Base-by-base conservation (phyloP, 306 rosid species). In the Ormosia emarginata region DNA sequence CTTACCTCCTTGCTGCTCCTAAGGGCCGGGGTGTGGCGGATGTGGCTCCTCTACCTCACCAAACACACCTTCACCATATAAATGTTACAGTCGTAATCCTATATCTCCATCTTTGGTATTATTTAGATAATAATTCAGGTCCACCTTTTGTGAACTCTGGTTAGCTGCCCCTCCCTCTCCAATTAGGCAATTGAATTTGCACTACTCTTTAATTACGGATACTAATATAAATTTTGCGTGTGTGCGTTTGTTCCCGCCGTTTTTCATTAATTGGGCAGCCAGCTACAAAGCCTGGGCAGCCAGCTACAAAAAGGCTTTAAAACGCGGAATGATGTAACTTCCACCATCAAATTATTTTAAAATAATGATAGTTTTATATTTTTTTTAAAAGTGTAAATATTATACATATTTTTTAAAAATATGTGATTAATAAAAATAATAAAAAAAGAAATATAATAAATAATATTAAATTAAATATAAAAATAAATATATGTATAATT, bases 301-400 rank as follows among this genome's bases (percentile, higher is more conserved):
- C 43, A 61, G 53, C 71, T 64, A 18, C 12, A 3, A 59, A 70
- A 57, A n/a, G 59, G 71, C 63, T 58, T 7, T 13, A 46, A 61
- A 5, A 32, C 30, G 50, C 52, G 30, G 71, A 58, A 59, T 79
- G 78, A 70, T 59, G 75, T 47, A 62, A 58, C 52, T 46, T 82
- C 77, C 85, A 82, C 77, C 44, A 55, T 7, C 71, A 1, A 81
- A 57, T 66, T 66, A 82, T 65, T 81, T 74, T 66, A n/a, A n/a
- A n/a, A n/a, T n/a, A n/a, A n/a, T n/a, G n/a, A n/a, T n/a, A n/a
- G n/a, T n/a, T n/a, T n/a, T n/a, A n/a, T n/a, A n/a, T n/a, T n/a
- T n/a, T n/a, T n/a, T n/a, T n/a, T n/a, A n/a, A n/a, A n/a, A n/a
- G n/a, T n/a, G n/a, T n/a, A n/a, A n/a, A n/a, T n/a, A n/a, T n/a